Base-by-base conservation (phyloP, 768 basidiomycete genomes). In the Postia placenta region DNA sequence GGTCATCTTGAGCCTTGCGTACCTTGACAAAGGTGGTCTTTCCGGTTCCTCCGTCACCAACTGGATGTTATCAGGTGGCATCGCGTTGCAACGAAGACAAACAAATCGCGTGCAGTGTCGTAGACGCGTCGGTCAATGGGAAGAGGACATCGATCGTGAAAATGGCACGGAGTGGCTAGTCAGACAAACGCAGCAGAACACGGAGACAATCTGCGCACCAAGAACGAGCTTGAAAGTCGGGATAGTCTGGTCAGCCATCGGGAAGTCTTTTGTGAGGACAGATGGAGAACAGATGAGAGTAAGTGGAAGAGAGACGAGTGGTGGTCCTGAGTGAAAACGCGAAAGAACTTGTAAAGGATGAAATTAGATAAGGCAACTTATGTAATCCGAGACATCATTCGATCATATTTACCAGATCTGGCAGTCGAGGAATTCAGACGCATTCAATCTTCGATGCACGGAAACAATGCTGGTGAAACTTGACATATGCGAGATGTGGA, bases 21-120 rank as follows among this genome's bases (percentile, higher is more conserved):
- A 92, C 91, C 83, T 97, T 97, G 75, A 97, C 93, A 69, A 96
- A 97, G 45, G 93, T 97, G 51, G 94, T 97, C 76, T 97, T 95
- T 58, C 92, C 94, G 50, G 94, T 96, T 62, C 94, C 94, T 64
- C 93, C 93, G 64, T 97, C 93, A 58, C 93, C 93, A 57, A 95
- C 92, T 93, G 61, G 50, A 54, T 36, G 47, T 24, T 41, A 60
- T 53, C 44, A 53, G 36, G n/a, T 14, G 17, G 39, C 40, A 50
- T 55, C 59, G 53, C 48, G 14, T n/a, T n/a, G n/a, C n/a, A n/a
- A n/a, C n/a, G n/a, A n/a, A n/a, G n/a, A n/a, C n/a, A n/a, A n/a
- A n/a, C n/a, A n/a, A n/a, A n/a, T n/a, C n/a, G n/a, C n/a, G n/a
- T n/a, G n/a, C n/a, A n/a, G n/a, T n/a, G n/a, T n/a, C n/a, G n/a